Percentiles rank a stretch among this genome's conserved stretches.
Evolutionary conservation across 306 rosid genomes (phyloP).

Genomic region (Quillaja saponaria): DNA sequence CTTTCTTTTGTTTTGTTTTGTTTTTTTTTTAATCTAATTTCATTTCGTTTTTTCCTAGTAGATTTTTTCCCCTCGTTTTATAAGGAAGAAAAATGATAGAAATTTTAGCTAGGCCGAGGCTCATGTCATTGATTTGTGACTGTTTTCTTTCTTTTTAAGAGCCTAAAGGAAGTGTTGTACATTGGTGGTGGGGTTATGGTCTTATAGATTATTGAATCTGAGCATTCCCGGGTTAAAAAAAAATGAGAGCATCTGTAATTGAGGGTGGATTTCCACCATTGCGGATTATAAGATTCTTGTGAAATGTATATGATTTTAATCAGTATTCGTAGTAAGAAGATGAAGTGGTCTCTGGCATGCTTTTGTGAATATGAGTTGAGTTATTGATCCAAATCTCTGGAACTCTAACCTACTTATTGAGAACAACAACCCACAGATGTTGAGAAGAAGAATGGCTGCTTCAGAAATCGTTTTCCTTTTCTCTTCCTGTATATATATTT

Average conservation of each 20-base stretch:
- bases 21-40: too few species aligned
- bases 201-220: conserved; percentile 50
- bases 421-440: neutral
- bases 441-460: neutral
- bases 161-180: conserved; percentile 51
- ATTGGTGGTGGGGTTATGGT: conserved; percentile 84
- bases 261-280: conserved; percentile 75
- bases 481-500: too few species aligned
- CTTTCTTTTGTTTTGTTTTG: neutral
- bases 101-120: conserved; percentile 64
- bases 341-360: too few species aligned
- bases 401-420: too few species aligned
- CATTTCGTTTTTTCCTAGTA: conserved; percentile 19
- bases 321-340: too few species aligned
- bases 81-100: conserved; percentile 48
- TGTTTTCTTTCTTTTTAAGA: conserved; percentile 37
- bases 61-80: conserved; percentile 23
- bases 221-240: conserved; percentile 52
- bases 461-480: too few species aligned
- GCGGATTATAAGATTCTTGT: conserved; percentile 25
- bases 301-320: too few species aligned
- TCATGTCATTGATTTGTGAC: conserved; percentile 41
- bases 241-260: conserved; percentile 47
- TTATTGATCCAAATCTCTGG: too few species aligned
- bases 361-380: too few species aligned